Evolutionary conservation across 768 basidiomycete genomes (phyloP), one percentile per base, ranked within the genome.

Genomic region (Tricholoma saponaceum): DNA sequence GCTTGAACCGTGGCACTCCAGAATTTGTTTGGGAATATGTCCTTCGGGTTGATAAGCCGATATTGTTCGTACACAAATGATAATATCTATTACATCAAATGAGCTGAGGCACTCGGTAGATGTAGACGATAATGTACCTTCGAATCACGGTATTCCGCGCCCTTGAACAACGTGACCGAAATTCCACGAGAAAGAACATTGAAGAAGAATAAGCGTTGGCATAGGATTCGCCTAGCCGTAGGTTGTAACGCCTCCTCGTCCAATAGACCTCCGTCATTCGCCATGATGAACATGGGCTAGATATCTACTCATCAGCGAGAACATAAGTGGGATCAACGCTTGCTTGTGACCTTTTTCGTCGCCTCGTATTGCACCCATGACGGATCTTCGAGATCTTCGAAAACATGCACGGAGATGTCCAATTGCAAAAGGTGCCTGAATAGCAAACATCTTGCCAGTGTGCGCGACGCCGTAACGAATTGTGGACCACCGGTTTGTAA

Each of bases 281-380:
- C 70, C 70, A 89, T 72, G 26, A 82, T 74, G 56, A 87, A 87
- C 85, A 89, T 86, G 1, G 88, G 87, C 84, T 87, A 58, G 28
- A 32, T 13, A 28, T 13, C 18, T 14, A 26, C 70, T 58, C 14
- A 30, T 51, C 13, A 54, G 32, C 39, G 25, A 20, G 30, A 35
- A 25, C 20, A 46, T 46, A 6, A 33, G 49, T 26, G 6, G 13
- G 32, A 44, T 44, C n/a, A 39, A 28, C 5, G 10, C n/a, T 63
- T 32, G 20, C n/a, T 7, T 22, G 33, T 20, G 54, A 82, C 80
- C 70, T 81, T 79, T 58, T 67, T 74, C 13, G 61, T 58, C 20
- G 65, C 57, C 32, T 72, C 73, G 61, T 83, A 85, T 2, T 67
- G 66, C 8, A 64, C 57, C 86, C 87, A 89, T 1, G 56, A 64